A percentile compares a stretch with the other conserved stretches of the same genome.
Evolutionary conservation across 768 basidiomycete genomes (phyloP).

Genomic region (Termitomyces sp.): DNA sequence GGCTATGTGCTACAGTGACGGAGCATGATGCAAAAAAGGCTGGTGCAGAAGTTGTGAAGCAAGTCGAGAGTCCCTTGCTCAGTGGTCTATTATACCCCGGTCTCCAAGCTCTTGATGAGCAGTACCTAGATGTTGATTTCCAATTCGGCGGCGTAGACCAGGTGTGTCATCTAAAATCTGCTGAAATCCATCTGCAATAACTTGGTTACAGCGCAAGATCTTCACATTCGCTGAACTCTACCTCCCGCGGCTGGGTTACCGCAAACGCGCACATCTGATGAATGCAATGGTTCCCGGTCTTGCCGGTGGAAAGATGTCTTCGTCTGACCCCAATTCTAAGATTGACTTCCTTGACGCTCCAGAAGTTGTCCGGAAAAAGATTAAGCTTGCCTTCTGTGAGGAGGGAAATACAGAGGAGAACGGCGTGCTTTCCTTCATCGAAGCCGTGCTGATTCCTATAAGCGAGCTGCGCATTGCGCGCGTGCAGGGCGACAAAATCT

Average conservation of each 20-base stretch:
- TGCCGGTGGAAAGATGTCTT: constrained; percentile 95
- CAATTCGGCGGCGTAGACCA: constrained; percentile 99
- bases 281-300: constrained; percentile 96
- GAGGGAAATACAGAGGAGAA: constrained; percentile 88
- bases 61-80: constrained; percentile 86
- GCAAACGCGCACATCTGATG: constrained; percentile 96
- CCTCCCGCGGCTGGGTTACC: constrained; percentile 89
- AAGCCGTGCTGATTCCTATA: constrained; percentile 87
- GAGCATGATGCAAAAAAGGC: constrained; percentile 98
- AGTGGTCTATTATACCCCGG: constrained; percentile 95
- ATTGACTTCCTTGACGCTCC: constrained; percentile 95
- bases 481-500: constrained; percentile 40
- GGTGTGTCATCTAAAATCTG: constrained; percentile 37
- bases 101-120: constrained; percentile 93
- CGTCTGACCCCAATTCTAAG: constrained; percentile 96
- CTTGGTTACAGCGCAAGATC: constrained; percentile 74
- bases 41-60: constrained; percentile 98
- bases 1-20: constrained; percentile 83
- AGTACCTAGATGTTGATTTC: constrained; percentile 94
- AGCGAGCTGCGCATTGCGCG: constrained; percentile 68
- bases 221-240: constrained; percentile 97
- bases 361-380: constrained; percentile 79
- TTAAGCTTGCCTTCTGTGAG: constrained; percentile 91
- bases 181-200: not conserved
- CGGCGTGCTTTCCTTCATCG: constrained; percentile 79